Evolutionary conservation across 495 filamentous ascomycete genomes (phyloP), one percentile per base, ranked within the genome.

Genomic region (Jackrogersella multiformis): DNA sequence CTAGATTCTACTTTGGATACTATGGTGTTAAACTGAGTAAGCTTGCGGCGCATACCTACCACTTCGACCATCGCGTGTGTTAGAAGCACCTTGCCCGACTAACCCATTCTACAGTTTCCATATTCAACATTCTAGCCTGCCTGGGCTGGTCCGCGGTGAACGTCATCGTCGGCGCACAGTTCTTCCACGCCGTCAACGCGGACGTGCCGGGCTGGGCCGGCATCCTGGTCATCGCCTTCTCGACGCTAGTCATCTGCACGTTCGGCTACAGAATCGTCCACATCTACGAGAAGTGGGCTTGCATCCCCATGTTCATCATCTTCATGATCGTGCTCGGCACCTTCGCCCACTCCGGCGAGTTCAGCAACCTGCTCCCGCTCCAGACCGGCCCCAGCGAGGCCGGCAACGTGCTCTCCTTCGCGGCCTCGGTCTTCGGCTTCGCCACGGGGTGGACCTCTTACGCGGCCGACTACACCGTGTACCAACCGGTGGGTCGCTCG

Each of bases 241-340:
- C 84, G 66, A 94, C 92, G 1, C 83, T 93, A 28, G 41, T 90
- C 26, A 83, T 94, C 64, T 90, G 87, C 23, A 81, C 90, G 30
- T 91, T 92, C 69, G 91, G 91, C 34, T 94, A 94, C 78, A 90
- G 88, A 67, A 81, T 93, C 34, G 90, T 96, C n/a, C 92, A 94
- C 74, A 65, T 74, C 5, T 94, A 94, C 77, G 92, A 94, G 69
- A 87, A 85, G 65, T 94, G 85, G 82, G 88, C 88, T 13, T 93
- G 90, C 89, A 87, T 93, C 58, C 92, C 92, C 0, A 87, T 86
- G 59, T 85, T 87, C 69, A 87, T 93, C 71, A 86, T 94, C 66
- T 93, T 94, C 82, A 72, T 93, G 56, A 89, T 94, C 61, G 83
- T 90, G 16, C 78, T 94, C 6, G 91, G 90, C 32, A 80, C 78